Evolutionary conservation across 306 rosid genomes (phyloP).

Genomic region (Dryas alaskensis): DNA sequence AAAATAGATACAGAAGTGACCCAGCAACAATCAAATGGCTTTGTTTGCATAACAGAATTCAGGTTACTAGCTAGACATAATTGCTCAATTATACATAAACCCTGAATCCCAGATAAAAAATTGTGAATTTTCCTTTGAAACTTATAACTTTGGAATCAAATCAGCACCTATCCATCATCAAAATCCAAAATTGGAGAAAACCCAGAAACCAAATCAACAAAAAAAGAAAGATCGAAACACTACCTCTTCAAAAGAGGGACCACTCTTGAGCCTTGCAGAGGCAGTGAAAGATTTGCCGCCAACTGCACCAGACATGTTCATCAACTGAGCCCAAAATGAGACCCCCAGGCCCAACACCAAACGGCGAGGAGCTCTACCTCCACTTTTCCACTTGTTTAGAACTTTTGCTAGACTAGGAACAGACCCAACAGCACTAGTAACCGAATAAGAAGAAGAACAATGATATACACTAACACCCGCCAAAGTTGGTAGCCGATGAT

Average conservation of each 20-base stretch:
- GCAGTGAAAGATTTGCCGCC: conserved; percentile 54
- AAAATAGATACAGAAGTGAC: neutral
- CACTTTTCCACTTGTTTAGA: conserved; percentile 27
- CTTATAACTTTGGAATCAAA: neutral
- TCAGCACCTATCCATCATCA: neutral
- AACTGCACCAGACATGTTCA: conserved; percentile 39
- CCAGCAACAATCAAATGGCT: neutral
- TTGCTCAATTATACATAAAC: neutral
- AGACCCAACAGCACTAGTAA: conserved; percentile 16
- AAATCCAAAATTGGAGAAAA: neutral
- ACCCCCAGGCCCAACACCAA: conserved; percentile 51
- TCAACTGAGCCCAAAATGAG: conserved; percentile 46
- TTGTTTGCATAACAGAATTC: neutral
- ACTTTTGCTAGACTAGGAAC: conserved; percentile 7
- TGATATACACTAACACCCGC: neutral
- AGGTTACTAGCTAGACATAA: neutral
- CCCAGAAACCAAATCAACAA: neutral
- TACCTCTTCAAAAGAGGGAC: conserved; percentile 58
- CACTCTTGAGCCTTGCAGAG: conserved; percentile 46
- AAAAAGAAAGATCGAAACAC: neutral
- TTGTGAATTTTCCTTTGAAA: neutral
- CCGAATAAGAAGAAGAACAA: conserved; percentile 4
- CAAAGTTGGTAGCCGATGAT: conserved; percentile 24
- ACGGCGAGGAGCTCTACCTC: conserved; percentile 50
- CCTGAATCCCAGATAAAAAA: neutral